These are phyloP conservation scores for Didymosphaeria variabile DNA, from an alignment of 2,329 filamentous ascomycete species.

Conservation along the genomic window DNA sequence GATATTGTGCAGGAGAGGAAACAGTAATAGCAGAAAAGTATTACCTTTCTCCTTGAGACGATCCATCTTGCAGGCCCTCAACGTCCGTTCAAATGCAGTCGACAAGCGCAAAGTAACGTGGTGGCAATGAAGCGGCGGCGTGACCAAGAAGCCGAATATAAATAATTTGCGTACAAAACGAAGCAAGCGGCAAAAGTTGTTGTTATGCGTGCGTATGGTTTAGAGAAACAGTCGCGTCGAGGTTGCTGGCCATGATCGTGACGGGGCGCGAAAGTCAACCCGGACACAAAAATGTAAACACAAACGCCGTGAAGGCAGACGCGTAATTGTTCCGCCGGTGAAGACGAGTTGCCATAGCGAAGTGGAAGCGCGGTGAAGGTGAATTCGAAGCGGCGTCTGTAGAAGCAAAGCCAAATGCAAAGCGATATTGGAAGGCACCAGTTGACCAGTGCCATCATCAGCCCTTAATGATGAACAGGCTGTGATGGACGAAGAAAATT, in stretches of 20 bases:
- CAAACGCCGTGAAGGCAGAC: neutral
- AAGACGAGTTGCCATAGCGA: conserved; percentile 2
- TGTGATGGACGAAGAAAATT: neutral
- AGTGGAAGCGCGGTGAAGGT: neutral
- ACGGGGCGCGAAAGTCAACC: neutral
- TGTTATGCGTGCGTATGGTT: neutral
- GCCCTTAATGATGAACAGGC: neutral
- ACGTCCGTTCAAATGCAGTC: conserved; percentile 8
- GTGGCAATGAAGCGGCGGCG: neutral
- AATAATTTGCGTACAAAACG: no score
- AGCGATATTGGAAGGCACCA: neutral
- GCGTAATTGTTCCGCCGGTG: neutral
- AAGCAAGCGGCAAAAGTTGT: no score
- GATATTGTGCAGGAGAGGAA: neutral
- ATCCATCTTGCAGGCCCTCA: conserved; percentile 23
- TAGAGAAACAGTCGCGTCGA: neutral
- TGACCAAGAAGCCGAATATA: neutral
- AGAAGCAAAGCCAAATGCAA: neutral
- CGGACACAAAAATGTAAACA: conserved; percentile 1
- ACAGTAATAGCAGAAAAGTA: neutral
- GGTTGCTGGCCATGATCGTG: neutral
- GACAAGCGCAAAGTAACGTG: neutral
- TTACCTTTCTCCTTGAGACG: conserved; percentile 31
- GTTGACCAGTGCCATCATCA: neutral
- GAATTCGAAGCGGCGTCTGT: neutral